These are phyloP conservation scores for Penicillium griseofulvum DNA, from an alignment of 2,329 filamentous ascomycete genomes.

Conservation along the genomic window DNA sequence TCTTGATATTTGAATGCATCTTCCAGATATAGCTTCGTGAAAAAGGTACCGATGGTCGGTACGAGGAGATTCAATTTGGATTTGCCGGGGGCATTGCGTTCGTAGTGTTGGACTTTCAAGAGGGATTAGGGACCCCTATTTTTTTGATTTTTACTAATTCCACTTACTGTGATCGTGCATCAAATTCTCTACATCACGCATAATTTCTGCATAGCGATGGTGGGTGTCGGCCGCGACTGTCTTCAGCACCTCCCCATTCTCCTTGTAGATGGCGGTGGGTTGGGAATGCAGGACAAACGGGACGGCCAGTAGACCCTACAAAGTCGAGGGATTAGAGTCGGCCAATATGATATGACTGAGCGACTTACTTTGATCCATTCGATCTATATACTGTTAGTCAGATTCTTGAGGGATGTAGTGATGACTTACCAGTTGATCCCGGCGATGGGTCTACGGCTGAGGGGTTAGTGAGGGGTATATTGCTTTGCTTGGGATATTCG, in stretches of 20 bases:
- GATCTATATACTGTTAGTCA: constrained; percentile 42
- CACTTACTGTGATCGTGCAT: constrained; percentile 81
- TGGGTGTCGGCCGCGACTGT: constrained; percentile 79
- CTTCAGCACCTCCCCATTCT: constrained; percentile 60
- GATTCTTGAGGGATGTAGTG: not conserved
- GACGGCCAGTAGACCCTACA: constrained; percentile 73
- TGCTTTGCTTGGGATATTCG: constrained; percentile 18
- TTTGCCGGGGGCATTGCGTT: constrained; percentile 64
- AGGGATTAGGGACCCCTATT: not conserved
- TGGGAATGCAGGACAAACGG: constrained; percentile 96
- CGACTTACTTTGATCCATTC: constrained; percentile 84
- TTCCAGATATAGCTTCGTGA: constrained; percentile 80
- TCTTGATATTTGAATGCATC: constrained; percentile 93
- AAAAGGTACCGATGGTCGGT: constrained; percentile 88
- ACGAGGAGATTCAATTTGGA: constrained; percentile 93
- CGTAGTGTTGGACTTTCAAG: constrained; percentile 67
- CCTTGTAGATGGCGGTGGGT: constrained; percentile 80
- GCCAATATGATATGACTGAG: not conserved
- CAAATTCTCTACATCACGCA: constrained; percentile 87
- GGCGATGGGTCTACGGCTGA: constrained; percentile 70
- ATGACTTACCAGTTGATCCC: constrained; percentile 74
- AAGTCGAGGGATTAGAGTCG: constrained; percentile 23
- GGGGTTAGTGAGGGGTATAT: constrained; percentile 21
- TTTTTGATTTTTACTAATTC: not conserved
- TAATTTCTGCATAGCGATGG: constrained; percentile 88